Base-by-base conservation (phyloP, 1,284 basidiomycete species). In the Porodaedalea pini region DNA sequence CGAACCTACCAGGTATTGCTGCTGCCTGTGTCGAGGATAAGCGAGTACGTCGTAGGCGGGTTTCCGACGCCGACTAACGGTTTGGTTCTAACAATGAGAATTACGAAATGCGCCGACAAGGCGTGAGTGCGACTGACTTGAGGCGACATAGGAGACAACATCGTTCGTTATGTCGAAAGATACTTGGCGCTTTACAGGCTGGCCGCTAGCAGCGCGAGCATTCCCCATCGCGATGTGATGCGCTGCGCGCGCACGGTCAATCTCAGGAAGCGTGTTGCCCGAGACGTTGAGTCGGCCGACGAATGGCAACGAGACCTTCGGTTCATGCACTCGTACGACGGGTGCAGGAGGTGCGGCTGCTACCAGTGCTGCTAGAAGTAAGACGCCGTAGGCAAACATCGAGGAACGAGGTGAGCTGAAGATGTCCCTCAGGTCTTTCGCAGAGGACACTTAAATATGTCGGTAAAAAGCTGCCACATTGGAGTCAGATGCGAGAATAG, bases 1-100 rank as follows among this genome's bases (percentile, higher is more conserved):
- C n/a, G n/a, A n/a, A 19, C 62, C 61, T 13, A 61, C 62, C 62
- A 63, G 13, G 62, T 63, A 41, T 63, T 63, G 4, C 59, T 60
- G n/a, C 51, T 54, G 19, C 62, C 62, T 3, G 60, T 63, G 55
- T 63, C 62, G 40, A 63, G 53, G 43, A 63, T 15, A 7, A 63
- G 53, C 17, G 37, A 7, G 47, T 61, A 56, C 19, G n/a, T n/a
- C n/a, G n/a, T n/a, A n/a, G 59, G 29, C 8, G 59, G 56, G 37
- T 41, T 61, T 4, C 59, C 59, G 17, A 61, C 57, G 25, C 57
- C 59, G 40, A 61, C 59, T 0, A 41, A 43, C 57, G 13, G 32
- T 6, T 13, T 6, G 13, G 32, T 34, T 34, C 13, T 6, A 34
- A 13, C 13, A 34, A 34, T 13, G 7, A 34, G 32, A 6, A 34